Evolutionary conservation across 2,329 filamentous ascomycete species (phyloP), one percentile per base, ranked within the genome.

Genomic region (Alternaria ethzedia): DNA sequence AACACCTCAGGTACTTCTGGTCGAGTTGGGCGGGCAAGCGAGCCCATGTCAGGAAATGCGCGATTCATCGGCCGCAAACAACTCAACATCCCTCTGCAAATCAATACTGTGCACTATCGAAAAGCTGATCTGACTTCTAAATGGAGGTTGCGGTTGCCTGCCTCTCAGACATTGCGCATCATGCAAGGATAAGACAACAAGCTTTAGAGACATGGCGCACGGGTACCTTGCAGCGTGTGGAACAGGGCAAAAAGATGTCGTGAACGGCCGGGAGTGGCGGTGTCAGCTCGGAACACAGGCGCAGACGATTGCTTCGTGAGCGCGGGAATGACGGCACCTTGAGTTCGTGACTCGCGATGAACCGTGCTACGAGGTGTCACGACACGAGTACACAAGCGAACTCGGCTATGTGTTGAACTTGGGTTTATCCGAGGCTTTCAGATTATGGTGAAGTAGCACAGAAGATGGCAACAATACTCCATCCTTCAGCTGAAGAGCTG

Each of bases 141-240:
- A 47, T 46, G 10, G 43, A 45, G 20, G 43, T 28, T 15, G 41
- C 28, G 26, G 43, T 28, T 17, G 41, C 43, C 54, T 47, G n/a
- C 41, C 41, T 41, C 36, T 30, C 36, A 44, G 13, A 23, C 25
- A 32, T 17, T 26, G 17, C 25, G 25, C 26, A 54, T 17, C 9
- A 28, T 30, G 17, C 54, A 54, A 15, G 47, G 57, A 21, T 23
- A 17, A 41, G 21, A 21, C 15, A 28, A 44, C 49, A 49, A 46
- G n/a, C 20, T 60, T 49, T 17, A 30, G 21, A 47, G 32, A 52
- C 46, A 54, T 23, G 54, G 52, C 52, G 52, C 49, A 50, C 50
- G 47, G 59, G 44, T 55, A 59, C 54, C 63, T 62, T 58, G 59
- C 59, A 54, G 20, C 32, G 36, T 58, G 30, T 62, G 54, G 20